Evolutionary conservation across 306 rosid species (phyloP).

Genomic region (Trichosanthes truncata): DNA sequence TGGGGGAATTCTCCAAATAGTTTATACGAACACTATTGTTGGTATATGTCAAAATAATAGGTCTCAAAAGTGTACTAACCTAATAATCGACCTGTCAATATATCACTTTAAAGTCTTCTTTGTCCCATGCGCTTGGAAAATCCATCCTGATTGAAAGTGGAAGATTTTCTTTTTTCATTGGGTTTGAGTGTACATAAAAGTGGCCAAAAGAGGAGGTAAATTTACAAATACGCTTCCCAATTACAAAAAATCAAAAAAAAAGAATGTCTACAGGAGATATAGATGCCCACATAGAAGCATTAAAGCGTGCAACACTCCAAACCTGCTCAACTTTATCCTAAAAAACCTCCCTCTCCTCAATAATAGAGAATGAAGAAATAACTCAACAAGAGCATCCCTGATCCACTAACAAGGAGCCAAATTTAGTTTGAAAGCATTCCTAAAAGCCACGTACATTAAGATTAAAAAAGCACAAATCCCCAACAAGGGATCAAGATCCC

Average conservation of each 20-base stretch:
- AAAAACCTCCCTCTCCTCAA: neutral
- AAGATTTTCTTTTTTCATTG: neutral
- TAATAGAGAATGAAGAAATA: neutral
- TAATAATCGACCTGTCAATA: neutral
- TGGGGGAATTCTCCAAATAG: neutral
- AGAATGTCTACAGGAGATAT: neutral
- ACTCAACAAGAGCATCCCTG: neutral
- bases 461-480: neutral
- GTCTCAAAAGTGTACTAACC: neutral
- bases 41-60: neutral
- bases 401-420: neutral
- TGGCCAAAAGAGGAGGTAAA: neutral
- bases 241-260: neutral
- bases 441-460: neutral
- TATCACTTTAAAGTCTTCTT: slow-evolving; percentile 1
- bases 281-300: neutral
- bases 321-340: neutral
- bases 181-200: neutral
- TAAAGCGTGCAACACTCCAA: neutral
- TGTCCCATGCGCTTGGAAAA: slow-evolving; percentile 5
- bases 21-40: neutral
- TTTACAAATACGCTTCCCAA: neutral
- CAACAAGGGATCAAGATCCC: neutral
- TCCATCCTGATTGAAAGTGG: neutral
- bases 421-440: neutral